These are phyloP conservation scores for Plasmodium billcollinsi DNA, from an alignment of 169 alveolate species.

Conservation along the genomic window DNA sequence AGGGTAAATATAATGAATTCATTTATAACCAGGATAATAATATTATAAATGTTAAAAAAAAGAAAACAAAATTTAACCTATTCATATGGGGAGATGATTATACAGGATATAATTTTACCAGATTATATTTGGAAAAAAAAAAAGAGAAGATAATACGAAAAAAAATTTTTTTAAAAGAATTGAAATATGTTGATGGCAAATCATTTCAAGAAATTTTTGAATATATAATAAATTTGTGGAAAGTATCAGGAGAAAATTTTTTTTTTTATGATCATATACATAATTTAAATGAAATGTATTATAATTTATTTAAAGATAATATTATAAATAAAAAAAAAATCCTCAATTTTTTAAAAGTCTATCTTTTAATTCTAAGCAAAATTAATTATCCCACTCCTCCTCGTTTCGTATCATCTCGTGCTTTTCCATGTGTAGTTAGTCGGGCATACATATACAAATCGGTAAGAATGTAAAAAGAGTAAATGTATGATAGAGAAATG, in stretches of 20 bases:
- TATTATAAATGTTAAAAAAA: neutral
- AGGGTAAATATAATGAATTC: neutral
- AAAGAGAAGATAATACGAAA: constrained; percentile 21
- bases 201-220: constrained; percentile 46
- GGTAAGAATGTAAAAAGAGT: constrained; percentile 19
- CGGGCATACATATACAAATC: constrained; percentile 56
- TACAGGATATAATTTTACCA: constrained; percentile 17
- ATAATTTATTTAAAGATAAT: constrained; percentile 62
- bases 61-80: no score
- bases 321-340: constrained; percentile 47
- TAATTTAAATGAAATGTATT: constrained; percentile 41
- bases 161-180: constrained; percentile 30
- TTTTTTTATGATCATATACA: constrained; percentile 72
- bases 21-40: neutral
- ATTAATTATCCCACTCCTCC: constrained; percentile 74
- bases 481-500: neutral
- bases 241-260: constrained; percentile 10
- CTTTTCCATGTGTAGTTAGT: constrained; percentile 27
- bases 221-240: constrained; percentile 40
- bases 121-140: constrained; percentile 32
- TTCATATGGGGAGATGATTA: neutral
- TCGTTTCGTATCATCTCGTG: constrained; percentile 37
- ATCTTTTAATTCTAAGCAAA: constrained; percentile 19
- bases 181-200: constrained; percentile 38
- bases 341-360: constrained; percentile 31